phyloP scores from a whole-genome alignment of 2,329 filamentous ascomycete species.

The Hypoxylon sp. region DNA sequence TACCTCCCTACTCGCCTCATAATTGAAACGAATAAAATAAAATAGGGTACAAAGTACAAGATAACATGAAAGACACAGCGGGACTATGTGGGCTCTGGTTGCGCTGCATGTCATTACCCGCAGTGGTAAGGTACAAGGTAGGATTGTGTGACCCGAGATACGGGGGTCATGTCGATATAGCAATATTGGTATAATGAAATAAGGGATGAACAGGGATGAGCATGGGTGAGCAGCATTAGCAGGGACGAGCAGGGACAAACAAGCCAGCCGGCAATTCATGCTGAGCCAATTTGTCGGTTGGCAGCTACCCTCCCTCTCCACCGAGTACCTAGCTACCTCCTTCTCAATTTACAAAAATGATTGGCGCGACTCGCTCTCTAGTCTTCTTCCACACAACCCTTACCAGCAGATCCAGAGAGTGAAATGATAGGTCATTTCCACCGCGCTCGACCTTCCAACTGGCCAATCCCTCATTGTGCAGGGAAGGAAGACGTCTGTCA shows the following conservation, averaged over 20 bases:
- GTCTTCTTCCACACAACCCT: not conserved
- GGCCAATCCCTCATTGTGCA: constrained; percentile 4
- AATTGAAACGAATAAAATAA: not conserved
- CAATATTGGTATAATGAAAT: constrained; percentile 15
- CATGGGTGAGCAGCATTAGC: too few relatives aligned
- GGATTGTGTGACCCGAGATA: constrained; percentile 30
- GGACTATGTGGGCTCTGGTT: not conserved
- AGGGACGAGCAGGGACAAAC: too few relatives aligned
- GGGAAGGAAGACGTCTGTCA: constrained; percentile 12
- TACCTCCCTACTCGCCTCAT: too few relatives aligned
- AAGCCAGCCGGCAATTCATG: constrained; percentile 1
- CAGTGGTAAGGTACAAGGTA: constrained; percentile 18
- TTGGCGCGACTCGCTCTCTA: not conserved
- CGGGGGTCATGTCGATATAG: constrained; percentile 7
- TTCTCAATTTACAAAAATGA: not conserved
- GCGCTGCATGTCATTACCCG: constrained; percentile 39
- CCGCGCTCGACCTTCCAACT: constrained; percentile 8
- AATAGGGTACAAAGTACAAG: not conserved
- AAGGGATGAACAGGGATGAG: not conserved
- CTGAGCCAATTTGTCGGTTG: not conserved
- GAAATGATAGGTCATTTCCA: constrained; percentile 38
- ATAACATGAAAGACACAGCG: not conserved
- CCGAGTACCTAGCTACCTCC: not conserved
- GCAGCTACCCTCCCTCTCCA: not conserved
- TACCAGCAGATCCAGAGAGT: constrained; percentile 26